Evolutionary conservation across 768 basidiomycete genomes (phyloP).

Genomic region (Suillus discolor): DNA sequence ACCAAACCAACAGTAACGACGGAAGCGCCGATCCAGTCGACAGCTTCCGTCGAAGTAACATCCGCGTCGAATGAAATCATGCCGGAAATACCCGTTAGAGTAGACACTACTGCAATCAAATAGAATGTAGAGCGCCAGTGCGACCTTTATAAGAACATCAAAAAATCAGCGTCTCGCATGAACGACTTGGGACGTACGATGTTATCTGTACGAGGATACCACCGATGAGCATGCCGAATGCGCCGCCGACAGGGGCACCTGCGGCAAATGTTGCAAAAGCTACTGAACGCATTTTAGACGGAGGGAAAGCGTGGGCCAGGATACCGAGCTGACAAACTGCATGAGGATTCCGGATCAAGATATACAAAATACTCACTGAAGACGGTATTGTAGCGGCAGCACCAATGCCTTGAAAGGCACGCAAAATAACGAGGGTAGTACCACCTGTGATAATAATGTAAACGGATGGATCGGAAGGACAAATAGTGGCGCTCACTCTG

Average conservation of each 20-base stretch:
- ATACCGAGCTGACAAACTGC: conserved; percentile 62
- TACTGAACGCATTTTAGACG: conserved; percentile 63
- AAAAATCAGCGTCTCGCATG: not conserved
- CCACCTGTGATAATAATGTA: conserved; percentile 41
- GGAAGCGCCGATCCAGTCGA: conserved; percentile 80
- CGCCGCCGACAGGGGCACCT: conserved; percentile 82
- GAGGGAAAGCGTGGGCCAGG: conserved; percentile 77
- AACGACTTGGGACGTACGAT: conserved; percentile 26
- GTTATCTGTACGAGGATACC: conserved; percentile 67
- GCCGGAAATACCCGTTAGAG: conserved; percentile 53
- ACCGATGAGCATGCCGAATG: conserved; percentile 68
- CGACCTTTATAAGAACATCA: conserved; percentile 15
- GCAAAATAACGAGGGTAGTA: conserved; percentile 64
- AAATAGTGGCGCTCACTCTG: conserved; percentile 37
- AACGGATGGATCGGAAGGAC: not conserved
- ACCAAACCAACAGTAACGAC: conserved; percentile 68
- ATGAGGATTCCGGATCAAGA: conserved; percentile 7
- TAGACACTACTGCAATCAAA: conserved; percentile 58
- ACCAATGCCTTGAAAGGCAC: conserved; percentile 83
- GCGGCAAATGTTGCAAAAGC: conserved; percentile 87
- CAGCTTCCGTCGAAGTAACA: conserved; percentile 35
- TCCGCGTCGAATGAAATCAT: conserved; percentile 65
- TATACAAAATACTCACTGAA: conserved; percentile 43
- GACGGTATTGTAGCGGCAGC: conserved; percentile 76
- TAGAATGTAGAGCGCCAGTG: conserved; percentile 75